Evolutionary conservation across 1,284 basidiomycete species (phyloP).

Genomic region (Ustilago nuda): DNA sequence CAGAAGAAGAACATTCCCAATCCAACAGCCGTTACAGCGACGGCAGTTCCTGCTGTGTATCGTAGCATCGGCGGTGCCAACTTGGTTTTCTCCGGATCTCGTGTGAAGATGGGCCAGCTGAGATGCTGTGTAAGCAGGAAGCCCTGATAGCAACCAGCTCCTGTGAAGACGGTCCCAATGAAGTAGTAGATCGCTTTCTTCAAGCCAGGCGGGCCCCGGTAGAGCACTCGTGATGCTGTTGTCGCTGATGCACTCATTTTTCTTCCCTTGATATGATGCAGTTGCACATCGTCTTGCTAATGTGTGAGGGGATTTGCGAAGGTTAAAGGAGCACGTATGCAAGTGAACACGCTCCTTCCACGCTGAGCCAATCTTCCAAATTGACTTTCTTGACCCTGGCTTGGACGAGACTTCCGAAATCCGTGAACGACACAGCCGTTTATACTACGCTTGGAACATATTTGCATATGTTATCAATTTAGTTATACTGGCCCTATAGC

Average conservation of each 20-base stretch:
- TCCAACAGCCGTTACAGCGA: conserved; percentile 26
- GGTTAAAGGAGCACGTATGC: background rate
- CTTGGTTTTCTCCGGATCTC: conserved; percentile 45
- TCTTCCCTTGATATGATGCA: background rate
- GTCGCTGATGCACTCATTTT: conserved; percentile 15
- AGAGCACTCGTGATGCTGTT: conserved; percentile 32
- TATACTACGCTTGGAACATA: background rate
- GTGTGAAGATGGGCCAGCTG: conserved; percentile 47
- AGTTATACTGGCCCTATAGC: conserved; percentile 19
- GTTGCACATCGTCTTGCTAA: background rate
- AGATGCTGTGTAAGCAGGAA: conserved; percentile 50
- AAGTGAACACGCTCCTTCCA: background rate
- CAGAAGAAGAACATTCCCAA: conserved; percentile 50
- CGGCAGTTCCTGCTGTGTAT: conserved; percentile 27
- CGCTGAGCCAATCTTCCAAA: conserved; percentile 17
- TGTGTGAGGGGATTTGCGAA: background rate
- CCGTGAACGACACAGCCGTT: background rate
- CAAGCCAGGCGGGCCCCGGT: conserved; percentile 53
- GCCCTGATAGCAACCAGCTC: conserved; percentile 44
- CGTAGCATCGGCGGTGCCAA: conserved; percentile 38
- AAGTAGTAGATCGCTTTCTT: conserved; percentile 48
- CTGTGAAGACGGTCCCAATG: conserved; percentile 46
- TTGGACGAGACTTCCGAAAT: background rate
- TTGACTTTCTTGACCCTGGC: conserved; percentile 19
- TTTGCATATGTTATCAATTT: background rate